Base-by-base conservation (phyloP, 2,329 filamentous ascomycete species). In the Arthrobotrys conoides region DNA sequence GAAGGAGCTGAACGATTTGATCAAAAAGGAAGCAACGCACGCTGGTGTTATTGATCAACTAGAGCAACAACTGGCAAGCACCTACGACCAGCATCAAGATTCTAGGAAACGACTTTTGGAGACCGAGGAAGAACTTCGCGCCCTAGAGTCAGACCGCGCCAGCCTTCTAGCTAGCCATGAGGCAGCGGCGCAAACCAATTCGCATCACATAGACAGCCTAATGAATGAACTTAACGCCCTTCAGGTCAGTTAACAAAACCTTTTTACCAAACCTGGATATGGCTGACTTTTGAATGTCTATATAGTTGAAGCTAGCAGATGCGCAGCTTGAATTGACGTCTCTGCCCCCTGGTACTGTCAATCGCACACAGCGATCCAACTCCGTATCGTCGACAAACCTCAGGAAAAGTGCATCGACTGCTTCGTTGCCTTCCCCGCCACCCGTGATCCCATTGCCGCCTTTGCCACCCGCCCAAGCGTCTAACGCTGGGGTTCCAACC, bases 361-460 rank as follows among this genome's bases (percentile, higher is more conserved):
- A 87, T 48, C 81, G 80, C 14, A 79, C 81, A 16, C 88, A 90
- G 81, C 86, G 90, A 68, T 89, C 89, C 65, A 88, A 90, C 84
- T 91, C 90, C 10, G 81, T 82, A 20, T 90, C 89, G 6, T 82
- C 82, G 20, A 82, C 92, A 14, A 92, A 91, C 81, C 88, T 96
- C 51, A 92, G 93, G 83, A 97, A 97, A 88, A 96, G 92, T 82
- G 87, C 90, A 24, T 96, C 93, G 0, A 91, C 94, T 57, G 89
- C 90, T 12, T 96, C 94, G 2, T 87, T 98, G 10, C 96, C 96
- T 1, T 98, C 96, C 0, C 96, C 96, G 30, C 96, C 96, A 4
- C 96, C 96, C 0, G 94, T 93, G 0, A 97, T 98, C 82, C 96
- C 96, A n/a, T 89, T 99, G 38, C 96, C 96, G 1, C 96, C 96